Conservation (phyloP, 768 basidiomycete species). For the Termitomyces sp. region DNA sequence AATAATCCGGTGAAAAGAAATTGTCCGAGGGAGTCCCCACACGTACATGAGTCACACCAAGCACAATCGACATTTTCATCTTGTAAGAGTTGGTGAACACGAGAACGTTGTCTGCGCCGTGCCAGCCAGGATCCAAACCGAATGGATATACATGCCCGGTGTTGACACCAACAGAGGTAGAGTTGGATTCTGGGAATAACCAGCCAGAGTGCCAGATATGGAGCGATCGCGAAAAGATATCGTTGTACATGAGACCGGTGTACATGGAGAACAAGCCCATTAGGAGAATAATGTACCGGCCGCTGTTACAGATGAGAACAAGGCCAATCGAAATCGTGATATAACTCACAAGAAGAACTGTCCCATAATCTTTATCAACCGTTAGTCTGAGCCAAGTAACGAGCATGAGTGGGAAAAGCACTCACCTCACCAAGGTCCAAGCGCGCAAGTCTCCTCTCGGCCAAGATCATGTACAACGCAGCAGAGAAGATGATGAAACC, state of each 20-base stretch:
- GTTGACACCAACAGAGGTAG: constrained; percentile 46
- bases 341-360: constrained; percentile 88
- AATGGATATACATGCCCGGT: constrained; percentile 85
- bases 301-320: constrained; percentile 47
- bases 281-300: constrained; percentile 96
- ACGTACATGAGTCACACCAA: constrained; percentile 94
- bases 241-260: constrained; percentile 98
- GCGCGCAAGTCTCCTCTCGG: constrained; percentile 80
- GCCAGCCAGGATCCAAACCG: constrained; percentile 95
- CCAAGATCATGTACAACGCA: constrained; percentile 81
- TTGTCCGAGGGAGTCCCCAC: background rate
- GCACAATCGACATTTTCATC: constrained; percentile 99
- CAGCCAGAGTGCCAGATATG: constrained; percentile 88
- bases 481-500: constrained; percentile 78
- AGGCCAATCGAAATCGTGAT: constrained; percentile 4
- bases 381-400: background rate
- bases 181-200: constrained; percentile 61
- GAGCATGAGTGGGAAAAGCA: constrained; percentile 7
- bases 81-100: constrained; percentile 99
- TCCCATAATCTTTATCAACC: constrained; percentile 59
- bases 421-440: constrained; percentile 72
- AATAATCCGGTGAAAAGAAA: constrained; percentile 1
- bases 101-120: constrained; percentile 85
- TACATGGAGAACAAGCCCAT: constrained; percentile 99
- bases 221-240: constrained; percentile 93